Percentiles rank a stretch among this genome's conserved stretches.
These are phyloP conservation scores for Chalaropsis thielavioides DNA, from an alignment of 2,329 filamentous ascomycete species.

Conservation along the genomic window DNA sequence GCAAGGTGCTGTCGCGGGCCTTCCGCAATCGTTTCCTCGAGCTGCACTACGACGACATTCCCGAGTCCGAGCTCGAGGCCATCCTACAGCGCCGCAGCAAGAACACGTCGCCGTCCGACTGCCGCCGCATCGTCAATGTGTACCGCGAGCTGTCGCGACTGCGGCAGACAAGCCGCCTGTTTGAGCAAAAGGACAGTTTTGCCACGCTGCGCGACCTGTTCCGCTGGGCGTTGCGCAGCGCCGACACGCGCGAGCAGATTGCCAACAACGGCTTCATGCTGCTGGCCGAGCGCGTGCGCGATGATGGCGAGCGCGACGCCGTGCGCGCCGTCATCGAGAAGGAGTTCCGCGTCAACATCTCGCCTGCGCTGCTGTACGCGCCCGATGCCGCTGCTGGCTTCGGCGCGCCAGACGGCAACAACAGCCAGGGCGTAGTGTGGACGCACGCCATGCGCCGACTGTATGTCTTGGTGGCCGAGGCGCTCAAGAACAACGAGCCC, in stretches of 20 bases:
- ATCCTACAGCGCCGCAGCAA: constrained; percentile 81
- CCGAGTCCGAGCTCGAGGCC: constrained; percentile 79
- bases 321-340: constrained; percentile 82
- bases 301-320: constrained; percentile 67
- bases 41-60: constrained; percentile 95
- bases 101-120: constrained; percentile 79
- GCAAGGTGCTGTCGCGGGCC: constrained; percentile 82
- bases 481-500: constrained; percentile 79
- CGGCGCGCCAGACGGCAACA: constrained; percentile 31
- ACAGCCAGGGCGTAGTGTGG: constrained; percentile 66
- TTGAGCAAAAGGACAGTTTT: constrained; percentile 95
- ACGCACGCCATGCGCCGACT: constrained; percentile 86
- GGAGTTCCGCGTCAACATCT: constrained; percentile 74
- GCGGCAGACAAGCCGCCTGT: constrained; percentile 77
- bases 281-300: constrained; percentile 84
- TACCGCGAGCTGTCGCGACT: constrained; percentile 86
- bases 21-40: constrained; percentile 96
- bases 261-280: constrained; percentile 93
- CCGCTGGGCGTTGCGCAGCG: constrained; percentile 76
- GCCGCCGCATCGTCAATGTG: constrained; percentile 76
- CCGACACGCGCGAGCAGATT: constrained; percentile 75
- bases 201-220: constrained; percentile 93
- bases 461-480: constrained; percentile 76
- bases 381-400: constrained; percentile 32
- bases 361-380: constrained; percentile 60